phyloP scores from a whole-genome alignment of 768 basidiomycete species.

The Rubroboletus pulcherrimus region DNA sequence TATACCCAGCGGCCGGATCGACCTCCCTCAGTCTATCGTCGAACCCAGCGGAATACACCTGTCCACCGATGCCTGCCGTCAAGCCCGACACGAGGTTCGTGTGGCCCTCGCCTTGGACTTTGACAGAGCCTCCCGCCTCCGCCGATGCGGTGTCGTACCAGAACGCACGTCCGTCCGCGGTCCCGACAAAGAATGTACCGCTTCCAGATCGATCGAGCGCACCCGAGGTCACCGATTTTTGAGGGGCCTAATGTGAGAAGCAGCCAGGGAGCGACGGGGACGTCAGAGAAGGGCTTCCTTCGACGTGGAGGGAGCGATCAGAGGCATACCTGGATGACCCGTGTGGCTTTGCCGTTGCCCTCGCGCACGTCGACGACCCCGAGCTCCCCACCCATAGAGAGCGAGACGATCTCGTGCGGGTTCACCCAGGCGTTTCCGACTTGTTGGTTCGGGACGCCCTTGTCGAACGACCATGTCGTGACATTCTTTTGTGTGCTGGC shows the following conservation, averaged over 20 bases:
- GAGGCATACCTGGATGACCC: constrained; percentile 55
- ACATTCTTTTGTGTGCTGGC: constrained; percentile 63
- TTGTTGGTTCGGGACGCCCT: constrained; percentile 78
- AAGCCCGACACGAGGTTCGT: constrained; percentile 66
- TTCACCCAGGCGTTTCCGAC: constrained; percentile 84
- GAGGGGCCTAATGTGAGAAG: constrained; percentile 55
- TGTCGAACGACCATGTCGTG: constrained; percentile 68
- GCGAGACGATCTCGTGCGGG: constrained; percentile 66
- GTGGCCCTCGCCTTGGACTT: constrained; percentile 65
- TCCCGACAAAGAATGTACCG: constrained; percentile 76
- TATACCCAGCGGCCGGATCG: constrained; percentile 31
- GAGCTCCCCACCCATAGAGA: constrained; percentile 79
- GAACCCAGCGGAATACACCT: constrained; percentile 69
- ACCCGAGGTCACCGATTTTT: constrained; percentile 73
- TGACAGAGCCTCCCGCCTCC: constrained; percentile 23
- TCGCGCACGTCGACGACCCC: constrained; percentile 76
- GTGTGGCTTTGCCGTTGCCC: constrained; percentile 53
- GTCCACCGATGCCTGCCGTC: constrained; percentile 42
- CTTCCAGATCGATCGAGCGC: constrained; percentile 32
- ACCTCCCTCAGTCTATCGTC: constrained; percentile 80
- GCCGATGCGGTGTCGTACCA: constrained; percentile 47
- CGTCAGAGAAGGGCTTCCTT: background rate
- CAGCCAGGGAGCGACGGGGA: background rate
- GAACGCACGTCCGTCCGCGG: constrained; percentile 72
- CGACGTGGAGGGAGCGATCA: background rate